These are phyloP conservation scores for Candida sojae DNA, from an alignment of 1,139 yeast species.

Conservation along the genomic window DNA sequence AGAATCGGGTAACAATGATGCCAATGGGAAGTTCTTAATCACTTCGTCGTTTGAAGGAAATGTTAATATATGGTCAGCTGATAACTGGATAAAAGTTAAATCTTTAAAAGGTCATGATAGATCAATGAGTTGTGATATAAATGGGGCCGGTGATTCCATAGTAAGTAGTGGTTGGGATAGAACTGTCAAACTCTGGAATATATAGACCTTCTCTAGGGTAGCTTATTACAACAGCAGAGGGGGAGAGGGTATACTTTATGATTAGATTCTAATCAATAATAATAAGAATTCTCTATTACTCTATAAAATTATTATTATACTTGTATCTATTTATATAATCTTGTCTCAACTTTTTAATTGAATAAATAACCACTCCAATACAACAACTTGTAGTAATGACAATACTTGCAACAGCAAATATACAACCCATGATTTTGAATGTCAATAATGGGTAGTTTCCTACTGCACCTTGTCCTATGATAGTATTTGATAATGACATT, in stretches of 20 bases:
- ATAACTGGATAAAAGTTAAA: constrained; percentile 65
- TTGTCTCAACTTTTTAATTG: constrained; percentile 7
- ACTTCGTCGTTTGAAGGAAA: constrained; percentile 73
- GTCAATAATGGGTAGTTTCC: constrained; percentile 38
- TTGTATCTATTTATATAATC: constrained; percentile 4
- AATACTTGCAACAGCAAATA: constrained; percentile 51
- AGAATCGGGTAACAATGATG: neutral
- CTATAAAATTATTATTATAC: constrained; percentile 7
- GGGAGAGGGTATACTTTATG: too few species aligned
- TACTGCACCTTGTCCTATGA: constrained; percentile 46
- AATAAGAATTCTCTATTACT: neutral
- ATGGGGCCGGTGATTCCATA: constrained; percentile 41
- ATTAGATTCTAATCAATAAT: too few species aligned
- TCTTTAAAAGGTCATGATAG: constrained; percentile 70
- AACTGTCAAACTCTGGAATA: constrained; percentile 63
- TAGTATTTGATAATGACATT: constrained; percentile 61
- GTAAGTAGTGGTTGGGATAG: constrained; percentile 86
- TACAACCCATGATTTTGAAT: constrained; percentile 61
- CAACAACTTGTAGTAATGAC: constrained; percentile 32
- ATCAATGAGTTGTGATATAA: constrained; percentile 69
- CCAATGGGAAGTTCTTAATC: constrained; percentile 51
- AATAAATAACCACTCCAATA: constrained; percentile 25
- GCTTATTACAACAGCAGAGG: too few species aligned
- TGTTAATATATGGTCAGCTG: constrained; percentile 67
- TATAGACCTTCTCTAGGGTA: neutral